Evolutionary conservation across 73 alveolate genomes (phyloP).

Genomic region (Paramecium octaurelia): DNA sequence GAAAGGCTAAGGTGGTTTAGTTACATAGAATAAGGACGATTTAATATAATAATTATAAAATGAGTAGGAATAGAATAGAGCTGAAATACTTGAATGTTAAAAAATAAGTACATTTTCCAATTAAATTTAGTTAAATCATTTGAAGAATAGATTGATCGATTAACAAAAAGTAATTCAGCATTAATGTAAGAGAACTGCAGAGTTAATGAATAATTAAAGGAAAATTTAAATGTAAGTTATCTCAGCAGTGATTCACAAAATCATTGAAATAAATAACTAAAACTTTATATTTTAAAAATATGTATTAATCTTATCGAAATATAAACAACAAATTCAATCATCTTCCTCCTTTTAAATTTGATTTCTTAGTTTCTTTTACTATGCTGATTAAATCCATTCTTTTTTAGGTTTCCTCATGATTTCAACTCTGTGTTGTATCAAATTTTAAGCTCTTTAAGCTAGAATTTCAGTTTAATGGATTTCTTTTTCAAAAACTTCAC

Average conservation of each 20-base stretch:
- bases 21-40: not conserved
- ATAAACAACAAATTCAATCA: not conserved
- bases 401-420: slow-evolving; percentile 30
- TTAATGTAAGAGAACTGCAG: not conserved
- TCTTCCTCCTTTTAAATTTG: not conserved
- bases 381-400: not conserved
- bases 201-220: not conserved
- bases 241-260: not conserved
- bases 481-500: slow-evolving; percentile 88
- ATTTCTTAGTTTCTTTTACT: not conserved
- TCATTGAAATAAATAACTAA: slow-evolving; percentile 8
- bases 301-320: not conserved
- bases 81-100: not conserved
- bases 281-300: not conserved
- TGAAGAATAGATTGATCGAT: not conserved
- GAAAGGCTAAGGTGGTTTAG: not conserved
- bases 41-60: not conserved
- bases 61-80: not conserved
- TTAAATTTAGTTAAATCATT: not conserved
- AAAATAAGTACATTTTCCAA: not conserved
- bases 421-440: not conserved
- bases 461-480: slow-evolving; percentile 85
- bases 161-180: not conserved
- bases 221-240: not conserved
- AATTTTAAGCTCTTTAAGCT: slow-evolving; percentile 73